phyloP scores from a whole-genome alignment of 257 asterid genomes.

The Buddleja alternifolia region DNA sequence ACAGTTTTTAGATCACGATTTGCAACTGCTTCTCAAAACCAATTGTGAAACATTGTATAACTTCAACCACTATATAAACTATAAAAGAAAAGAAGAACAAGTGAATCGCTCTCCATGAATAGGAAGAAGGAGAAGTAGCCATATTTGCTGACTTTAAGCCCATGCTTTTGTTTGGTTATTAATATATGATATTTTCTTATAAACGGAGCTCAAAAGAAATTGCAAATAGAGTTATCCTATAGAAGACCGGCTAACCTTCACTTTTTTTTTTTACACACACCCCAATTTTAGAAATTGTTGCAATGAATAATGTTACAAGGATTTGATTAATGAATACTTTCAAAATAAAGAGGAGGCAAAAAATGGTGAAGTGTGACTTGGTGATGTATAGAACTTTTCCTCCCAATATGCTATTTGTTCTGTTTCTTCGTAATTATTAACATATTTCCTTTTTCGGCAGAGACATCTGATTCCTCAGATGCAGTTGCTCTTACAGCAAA shows the following conservation, averaged over 20 bases:
- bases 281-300: no score
- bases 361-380: no score
- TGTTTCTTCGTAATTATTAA: not conserved
- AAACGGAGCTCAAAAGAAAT: not conserved
- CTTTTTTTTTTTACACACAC: no score
- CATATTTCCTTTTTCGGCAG: constrained; percentile 43
- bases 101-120: not conserved
- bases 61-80: not conserved
- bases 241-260: no score
- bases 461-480: constrained; percentile 43
- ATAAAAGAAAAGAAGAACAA: not conserved
- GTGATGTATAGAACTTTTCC: no score
- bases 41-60: not conserved
- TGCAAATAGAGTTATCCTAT: no score
- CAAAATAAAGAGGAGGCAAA: no score
- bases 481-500: constrained; percentile 82
- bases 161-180: not conserved
- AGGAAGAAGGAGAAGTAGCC: not conserved
- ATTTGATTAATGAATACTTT: no score
- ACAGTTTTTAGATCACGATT: not conserved
- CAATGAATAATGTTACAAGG: no score
- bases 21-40: not conserved
- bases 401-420: not conserved
- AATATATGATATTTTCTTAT: not conserved
- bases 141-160: not conserved